These are phyloP conservation scores for Adiantum capillusveneris DNA, from an alignment of 75 land plant genomes.

Conservation along the genomic window DNA sequence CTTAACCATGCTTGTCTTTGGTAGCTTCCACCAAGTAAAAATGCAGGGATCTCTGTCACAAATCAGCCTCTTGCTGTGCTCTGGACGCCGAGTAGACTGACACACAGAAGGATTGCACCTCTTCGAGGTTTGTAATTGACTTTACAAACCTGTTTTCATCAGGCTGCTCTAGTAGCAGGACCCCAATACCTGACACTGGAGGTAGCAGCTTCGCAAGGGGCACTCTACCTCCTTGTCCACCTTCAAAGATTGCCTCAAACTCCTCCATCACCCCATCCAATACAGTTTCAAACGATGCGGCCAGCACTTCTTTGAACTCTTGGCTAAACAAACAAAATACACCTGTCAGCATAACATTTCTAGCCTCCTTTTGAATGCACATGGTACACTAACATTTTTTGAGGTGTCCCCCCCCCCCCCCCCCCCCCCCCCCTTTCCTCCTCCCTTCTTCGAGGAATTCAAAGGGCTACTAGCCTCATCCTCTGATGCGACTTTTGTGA, in stretches of 20 bases:
- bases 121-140: slow-evolving; percentile 20
- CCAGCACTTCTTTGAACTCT: slow-evolving; percentile 29
- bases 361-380: too few relatives aligned
- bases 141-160: slow-evolving; percentile 20
- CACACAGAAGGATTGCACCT: slow-evolving; percentile 29
- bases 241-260: slow-evolving; percentile 16
- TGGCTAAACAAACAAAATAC: slow-evolving; percentile 18
- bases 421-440: too few relatives aligned
- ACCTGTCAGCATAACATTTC: too few relatives aligned
- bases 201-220: slow-evolving; percentile 33
- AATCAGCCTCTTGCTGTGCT: too few relatives aligned
- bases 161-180: slow-evolving; percentile 23
- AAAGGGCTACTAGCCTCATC: too few relatives aligned
- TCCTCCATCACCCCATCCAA: slow-evolving; percentile 31
- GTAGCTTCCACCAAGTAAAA: too few relatives aligned
- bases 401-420: too few relatives aligned
- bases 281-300: slow-evolving; percentile 16
- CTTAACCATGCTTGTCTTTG: too few relatives aligned
- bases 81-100: slow-evolving; percentile 30
- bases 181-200: slow-evolving; percentile 17
- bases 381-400: too few relatives aligned
- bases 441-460: too few relatives aligned
- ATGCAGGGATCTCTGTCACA: too few relatives aligned
- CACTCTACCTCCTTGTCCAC: slow-evolving; percentile 11
- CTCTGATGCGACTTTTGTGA: too few relatives aligned